Percentiles rank a stretch among this genome's conserved stretches.
These are phyloP conservation scores for Pythium monospermum DNA, from an alignment of 352 stramenopile genomes.

Conservation along the genomic window DNA sequence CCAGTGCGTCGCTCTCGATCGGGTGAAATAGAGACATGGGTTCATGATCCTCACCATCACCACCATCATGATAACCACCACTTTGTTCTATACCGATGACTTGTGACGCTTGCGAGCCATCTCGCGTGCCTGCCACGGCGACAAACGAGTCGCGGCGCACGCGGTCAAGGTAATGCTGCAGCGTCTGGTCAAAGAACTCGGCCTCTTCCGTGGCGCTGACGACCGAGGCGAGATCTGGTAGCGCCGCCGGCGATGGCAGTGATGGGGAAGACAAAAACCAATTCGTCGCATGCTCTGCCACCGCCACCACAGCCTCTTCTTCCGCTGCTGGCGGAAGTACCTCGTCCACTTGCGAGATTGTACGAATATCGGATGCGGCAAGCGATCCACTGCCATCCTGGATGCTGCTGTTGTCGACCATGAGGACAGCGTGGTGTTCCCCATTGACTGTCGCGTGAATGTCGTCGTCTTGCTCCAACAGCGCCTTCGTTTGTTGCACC, in stretches of 20 bases:
- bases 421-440: not conserved
- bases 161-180: constrained; percentile 20
- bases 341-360: not conserved
- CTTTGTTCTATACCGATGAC: not conserved
- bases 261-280: too few relatives aligned
- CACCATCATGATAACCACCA: not conserved
- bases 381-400: not conserved
- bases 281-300: not conserved
- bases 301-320: not conserved
- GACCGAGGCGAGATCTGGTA: constrained; percentile 1
- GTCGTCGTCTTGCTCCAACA: too few relatives aligned
- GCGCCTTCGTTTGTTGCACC: too few relatives aligned
- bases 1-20: not conserved
- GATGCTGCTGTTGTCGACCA: not conserved
- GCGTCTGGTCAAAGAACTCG: constrained; percentile 21
- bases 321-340: not conserved
- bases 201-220: constrained; percentile 14
- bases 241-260: not conserved
- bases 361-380: not conserved
- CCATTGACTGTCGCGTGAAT: not conserved
- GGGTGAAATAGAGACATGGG: too few relatives aligned
- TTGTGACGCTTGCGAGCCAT: not conserved
- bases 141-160: constrained; percentile 18
- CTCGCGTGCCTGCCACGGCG: not conserved
- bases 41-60: too few relatives aligned